Base-by-base conservation (phyloP, 768 basidiomycete species). In the Suillus cothurnatus region DNA sequence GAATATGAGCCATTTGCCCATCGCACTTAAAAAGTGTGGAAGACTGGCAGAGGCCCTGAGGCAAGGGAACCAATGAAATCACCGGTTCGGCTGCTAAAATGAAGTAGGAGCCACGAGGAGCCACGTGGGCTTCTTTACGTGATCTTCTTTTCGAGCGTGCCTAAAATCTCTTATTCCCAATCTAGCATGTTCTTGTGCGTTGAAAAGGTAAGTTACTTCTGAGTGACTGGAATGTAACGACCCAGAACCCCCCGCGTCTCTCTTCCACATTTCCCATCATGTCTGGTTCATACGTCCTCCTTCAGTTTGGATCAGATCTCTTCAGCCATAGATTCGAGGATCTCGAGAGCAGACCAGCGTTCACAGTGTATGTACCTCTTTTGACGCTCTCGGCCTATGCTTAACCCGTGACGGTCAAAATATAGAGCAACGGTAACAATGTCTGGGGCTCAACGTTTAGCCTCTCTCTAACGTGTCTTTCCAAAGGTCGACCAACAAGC, bases 221-320 rank as follows among this genome's bases (percentile, higher is more conserved):
- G 19, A n/a, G 67, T 45, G 41, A 63, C 64, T 62, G 45, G 61
- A 57, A 71, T 71, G 64, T 56, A 56, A 58, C 62, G 52, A 62
- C 64, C 64, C 67, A 63, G 49, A 41, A 61, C 60, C 65, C 64
- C 69, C 63, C 70, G 62, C 70, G 62, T 71, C 68, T 65, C 64
- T 69, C 64, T 64, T 66, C 65, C 65, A 64, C 55, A 67, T 61
- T 26, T 38, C 68, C 63, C 67, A 68, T 67, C 61, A 81, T 82
- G 81, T 65, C 80, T 12, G 69, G 68, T 55, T 61, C 80, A 34
- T 83, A 85, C 67, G 75, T 85, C 32, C 84, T 92, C 59, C 79
- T 87, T 60, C 90, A 92, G 72, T 89, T 82, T 70, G 88, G 86
- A n/a, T 78, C 81, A 56, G 85, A 92, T 72, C 85, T 85, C 0